Evolutionary conservation across 805 yeast genomes (phyloP).

Genomic region (Candida ipomoeae): DNA sequence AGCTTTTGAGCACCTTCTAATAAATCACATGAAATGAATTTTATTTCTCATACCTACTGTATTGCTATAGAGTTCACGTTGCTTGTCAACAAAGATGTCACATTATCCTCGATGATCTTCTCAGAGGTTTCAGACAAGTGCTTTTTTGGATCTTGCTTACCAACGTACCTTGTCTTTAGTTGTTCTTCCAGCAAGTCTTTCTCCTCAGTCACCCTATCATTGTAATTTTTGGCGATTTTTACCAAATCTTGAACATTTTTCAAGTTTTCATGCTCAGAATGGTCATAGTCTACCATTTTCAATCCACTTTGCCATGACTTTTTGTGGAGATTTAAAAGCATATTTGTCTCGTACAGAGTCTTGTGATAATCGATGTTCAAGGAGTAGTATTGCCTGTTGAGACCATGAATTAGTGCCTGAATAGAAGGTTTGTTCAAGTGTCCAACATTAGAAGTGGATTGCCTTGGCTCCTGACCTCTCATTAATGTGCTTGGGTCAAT

Average conservation of each 20-base stretch:
- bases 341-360: constrained; percentile 86
- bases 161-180: constrained; percentile 92
- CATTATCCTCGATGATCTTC: constrained; percentile 79
- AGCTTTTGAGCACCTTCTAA: constrained; percentile 7
- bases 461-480: constrained; percentile 98
- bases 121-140: constrained; percentile 90
- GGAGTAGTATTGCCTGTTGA: constrained; percentile 95
- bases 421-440: constrained; percentile 93
- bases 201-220: constrained; percentile 88
- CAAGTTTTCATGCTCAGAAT: constrained; percentile 70
- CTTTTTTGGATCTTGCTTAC: constrained; percentile 98
- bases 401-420: constrained; percentile 94
- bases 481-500: constrained; percentile 82
- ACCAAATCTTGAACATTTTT: constrained; percentile 76
- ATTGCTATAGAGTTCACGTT: constrained; percentile 89
- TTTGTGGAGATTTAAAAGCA: constrained; percentile 91
- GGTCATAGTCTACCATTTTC: constrained; percentile 68
- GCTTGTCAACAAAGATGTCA: constrained; percentile 81
- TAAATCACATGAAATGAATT: background rate
- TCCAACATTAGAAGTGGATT: constrained; percentile 93
- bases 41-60: constrained; percentile 38
- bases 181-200: constrained; percentile 83
- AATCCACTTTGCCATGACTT: constrained; percentile 94
- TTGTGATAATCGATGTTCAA: constrained; percentile 91
- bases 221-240: constrained; percentile 83